phyloP scores from a whole-genome alignment of 2,329 filamentous ascomycete genomes.

The Aspergillus carbonarius region DNA sequence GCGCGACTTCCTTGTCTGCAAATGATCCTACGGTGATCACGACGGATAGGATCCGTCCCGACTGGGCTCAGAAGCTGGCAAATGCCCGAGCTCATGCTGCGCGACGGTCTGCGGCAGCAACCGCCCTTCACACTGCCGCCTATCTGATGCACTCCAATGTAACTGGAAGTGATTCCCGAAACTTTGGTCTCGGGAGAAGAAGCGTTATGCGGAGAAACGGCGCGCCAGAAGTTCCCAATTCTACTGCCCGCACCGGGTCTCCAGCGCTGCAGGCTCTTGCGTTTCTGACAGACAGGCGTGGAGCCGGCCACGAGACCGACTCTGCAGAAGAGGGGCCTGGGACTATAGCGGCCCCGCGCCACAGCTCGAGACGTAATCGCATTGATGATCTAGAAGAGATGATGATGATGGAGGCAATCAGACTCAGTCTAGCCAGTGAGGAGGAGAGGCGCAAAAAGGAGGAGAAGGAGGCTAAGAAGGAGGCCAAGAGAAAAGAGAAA shows the following conservation, averaged over 20 bases:
- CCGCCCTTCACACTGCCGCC: constrained; percentile 89
- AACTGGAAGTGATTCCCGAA: constrained; percentile 45
- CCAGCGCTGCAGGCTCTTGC: constrained; percentile 47
- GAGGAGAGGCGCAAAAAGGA: constrained; percentile 87
- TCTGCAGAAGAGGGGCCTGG: constrained; percentile 36
- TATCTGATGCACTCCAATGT: constrained; percentile 72
- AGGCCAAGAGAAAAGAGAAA: constrained; percentile 81
- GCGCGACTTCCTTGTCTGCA: constrained; percentile 73
- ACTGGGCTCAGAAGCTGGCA: constrained; percentile 89
- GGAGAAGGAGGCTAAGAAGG: constrained; percentile 76
- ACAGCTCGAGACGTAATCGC: constrained; percentile 59
- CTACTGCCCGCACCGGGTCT: constrained; percentile 36
- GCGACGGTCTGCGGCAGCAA: constrained; percentile 85
- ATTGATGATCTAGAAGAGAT: constrained; percentile 92
- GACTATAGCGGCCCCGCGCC: constrained; percentile 42
- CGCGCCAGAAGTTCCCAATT: constrained; percentile 33
- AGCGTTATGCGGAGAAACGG: constrained; percentile 46
- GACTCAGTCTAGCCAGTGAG: constrained; percentile 85
- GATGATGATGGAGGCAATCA: constrained; percentile 97
- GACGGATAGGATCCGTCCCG: constrained; percentile 86
- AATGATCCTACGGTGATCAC: constrained; percentile 84
- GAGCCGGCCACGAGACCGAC: constrained; percentile 34
- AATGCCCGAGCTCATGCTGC: constrained; percentile 82
- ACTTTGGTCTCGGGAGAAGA: constrained; percentile 59
- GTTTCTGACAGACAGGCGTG: constrained; percentile 47